Base-by-base conservation (phyloP, 345 rosid species). In the rapeseed (Brassica napus) region DNA sequence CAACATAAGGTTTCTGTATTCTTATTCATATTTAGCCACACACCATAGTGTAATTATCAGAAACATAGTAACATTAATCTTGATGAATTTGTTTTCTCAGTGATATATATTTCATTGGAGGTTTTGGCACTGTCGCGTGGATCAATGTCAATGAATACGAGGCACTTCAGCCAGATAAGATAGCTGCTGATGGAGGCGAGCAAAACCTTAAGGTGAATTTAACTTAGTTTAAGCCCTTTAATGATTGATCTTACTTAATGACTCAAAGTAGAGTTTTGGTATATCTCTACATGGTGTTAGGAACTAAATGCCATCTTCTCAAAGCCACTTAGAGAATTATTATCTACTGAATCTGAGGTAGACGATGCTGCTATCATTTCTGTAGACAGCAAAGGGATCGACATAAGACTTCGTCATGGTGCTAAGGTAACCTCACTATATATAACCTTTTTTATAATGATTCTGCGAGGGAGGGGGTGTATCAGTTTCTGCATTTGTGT, bases 121-220 rank as follows among this genome's bases (percentile, higher is more conserved):
- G 98, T 72, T 95, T 95, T 80, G 99, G 99, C 74, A 93, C 98
- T 44, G 97, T 93, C 77, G 98, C 99, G 21, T 95, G 99, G 99
- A 89, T 95, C 7, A 92, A 93, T 82, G 97, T 93, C 65, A 86
- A 85, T 79, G 98, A 95, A 83, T 93, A 91, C 0, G 97, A 93
- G 71, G 82, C 85, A 34, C 82, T 95, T 81, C 84, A 83, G 31
- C 99, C 98, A 15, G 98, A 95, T 81, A 95, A 87, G 85, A 95
- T 93, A 82, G 98, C 99, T 60, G 97, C 90, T 35, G 89, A 93
- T 82, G 99, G 98, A 37, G 97, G 91, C n/a, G 98, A 95, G 85
- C 91, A 93, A 73, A 87, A 87, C 82, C 86, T 95, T 9, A 91
- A 93, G 93, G 99, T 95, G 30, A 66, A 62, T 65, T 5, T 77